phyloP scores from a whole-genome alignment of 2,329 filamentous ascomycete genomes.

The Orbilia blumenaviensis region DNA sequence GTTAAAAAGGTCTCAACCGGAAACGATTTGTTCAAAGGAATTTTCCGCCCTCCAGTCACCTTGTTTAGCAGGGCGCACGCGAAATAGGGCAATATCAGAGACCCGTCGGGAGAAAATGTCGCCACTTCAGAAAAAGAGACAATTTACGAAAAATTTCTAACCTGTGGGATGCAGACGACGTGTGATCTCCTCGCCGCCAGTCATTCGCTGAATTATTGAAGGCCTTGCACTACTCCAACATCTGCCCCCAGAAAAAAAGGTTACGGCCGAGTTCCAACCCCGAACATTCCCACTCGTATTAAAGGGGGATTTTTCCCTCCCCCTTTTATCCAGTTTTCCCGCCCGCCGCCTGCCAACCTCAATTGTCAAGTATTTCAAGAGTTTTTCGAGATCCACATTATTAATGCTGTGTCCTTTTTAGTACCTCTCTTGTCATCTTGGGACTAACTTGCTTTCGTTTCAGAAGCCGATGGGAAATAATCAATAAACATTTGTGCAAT shows the following conservation, averaged over 20 bases:
- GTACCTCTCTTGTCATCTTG: slow-evolving; percentile 15
- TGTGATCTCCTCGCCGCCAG: slow-evolving; percentile 26
- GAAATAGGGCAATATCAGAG: slow-evolving; percentile 21
- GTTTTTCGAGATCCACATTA: slow-evolving; percentile 13
- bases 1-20: slow-evolving; percentile 24
- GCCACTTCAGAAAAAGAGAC: slow-evolving; percentile 17
- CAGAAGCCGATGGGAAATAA: slow-evolving; percentile 40
- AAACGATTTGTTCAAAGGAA: slow-evolving; percentile 27
- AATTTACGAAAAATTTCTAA: neutral
- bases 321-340: slow-evolving; percentile 32
- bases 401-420: neutral
- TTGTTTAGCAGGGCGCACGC: neutral
- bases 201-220: slow-evolving; percentile 29
- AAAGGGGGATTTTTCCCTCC: slow-evolving; percentile 7
- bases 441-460: slow-evolving; percentile 29
- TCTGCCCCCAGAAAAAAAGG: neutral
- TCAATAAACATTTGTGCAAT: neutral
- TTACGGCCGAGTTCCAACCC: neutral
- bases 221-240: neutral
- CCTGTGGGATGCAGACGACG: neutral
- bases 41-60: slow-evolving; percentile 8
- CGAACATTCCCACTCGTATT: slow-evolving; percentile 17
- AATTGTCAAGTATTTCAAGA: neutral
- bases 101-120: slow-evolving; percentile 21
- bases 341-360: neutral